phyloP scores from a whole-genome alignment of 257 asterid genomes.

The Solanum arcanum region DNA sequence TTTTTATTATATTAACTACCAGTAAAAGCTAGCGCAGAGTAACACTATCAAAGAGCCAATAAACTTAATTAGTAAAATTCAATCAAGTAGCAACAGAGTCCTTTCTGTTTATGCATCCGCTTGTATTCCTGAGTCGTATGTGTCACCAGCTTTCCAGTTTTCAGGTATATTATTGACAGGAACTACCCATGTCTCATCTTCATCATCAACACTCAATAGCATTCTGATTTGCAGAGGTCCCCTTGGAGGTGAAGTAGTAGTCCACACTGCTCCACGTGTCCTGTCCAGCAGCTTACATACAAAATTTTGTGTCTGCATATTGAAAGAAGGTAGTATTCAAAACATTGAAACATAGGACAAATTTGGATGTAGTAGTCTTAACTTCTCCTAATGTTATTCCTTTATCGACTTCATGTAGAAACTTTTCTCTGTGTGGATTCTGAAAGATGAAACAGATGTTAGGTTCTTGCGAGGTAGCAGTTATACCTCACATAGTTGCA shows the following conservation, averaged over 20 bases:
- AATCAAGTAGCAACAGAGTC: background rate
- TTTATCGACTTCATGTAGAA: background rate
- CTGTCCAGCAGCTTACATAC: slow-evolving; percentile 61
- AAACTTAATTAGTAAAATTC: background rate
- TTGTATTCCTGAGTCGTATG: slow-evolving; percentile 75
- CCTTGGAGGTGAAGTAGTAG: slow-evolving; percentile 50
- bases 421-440: background rate
- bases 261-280: slow-evolving; percentile 67
- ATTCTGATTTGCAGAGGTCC: slow-evolving; percentile 68
- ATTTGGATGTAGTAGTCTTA: background rate
- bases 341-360: background rate
- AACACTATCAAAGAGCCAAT: background rate
- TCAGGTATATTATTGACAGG: slow-evolving; percentile 49
- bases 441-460: background rate
- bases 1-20: background rate
- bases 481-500: slow-evolving; percentile 75
- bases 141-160: slow-evolving; percentile 73
- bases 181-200: slow-evolving; percentile 60
- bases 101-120: slow-evolving; percentile 19
- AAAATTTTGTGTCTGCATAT: slow-evolving; percentile 45
- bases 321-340: background rate
- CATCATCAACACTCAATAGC: slow-evolving; percentile 54
- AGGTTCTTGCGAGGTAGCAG: background rate
- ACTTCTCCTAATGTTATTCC: background rate
- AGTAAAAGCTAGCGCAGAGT: background rate